phyloP scores from a whole-genome alignment of 73 alveolate species.

The Paramecium octaurelia region DNA sequence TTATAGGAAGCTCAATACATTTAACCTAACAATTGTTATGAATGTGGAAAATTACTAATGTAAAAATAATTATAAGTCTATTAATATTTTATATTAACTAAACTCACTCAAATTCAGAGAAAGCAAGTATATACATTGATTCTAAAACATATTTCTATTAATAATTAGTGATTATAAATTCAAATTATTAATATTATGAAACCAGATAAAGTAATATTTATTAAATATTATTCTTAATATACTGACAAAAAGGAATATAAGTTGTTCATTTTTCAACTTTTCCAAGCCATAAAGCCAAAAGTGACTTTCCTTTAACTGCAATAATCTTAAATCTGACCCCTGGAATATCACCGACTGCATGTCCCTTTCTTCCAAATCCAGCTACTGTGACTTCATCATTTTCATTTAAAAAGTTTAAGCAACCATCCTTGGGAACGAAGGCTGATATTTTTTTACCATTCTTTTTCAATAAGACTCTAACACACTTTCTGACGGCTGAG shows the following conservation, averaged over 20 bases:
- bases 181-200: background rate
- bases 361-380: constrained; percentile 82
- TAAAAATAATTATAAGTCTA: too few relatives aligned
- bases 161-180: background rate
- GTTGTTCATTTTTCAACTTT: constrained; percentile 66
- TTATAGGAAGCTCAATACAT: too few relatives aligned
- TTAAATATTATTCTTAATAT: background rate
- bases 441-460: constrained; percentile 72
- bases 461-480: constrained; percentile 73
- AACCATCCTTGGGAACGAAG: constrained; percentile 78
- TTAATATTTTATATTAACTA: too few relatives aligned
- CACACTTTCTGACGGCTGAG: constrained; percentile 82
- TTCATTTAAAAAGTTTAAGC: constrained; percentile 73
- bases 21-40: background rate
- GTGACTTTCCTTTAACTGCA: constrained; percentile 73
- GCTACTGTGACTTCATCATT: constrained; percentile 76
- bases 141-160: background rate
- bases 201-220: background rate
- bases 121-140: too few relatives aligned
- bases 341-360: constrained; percentile 81
- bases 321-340: constrained; percentile 79
- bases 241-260: background rate
- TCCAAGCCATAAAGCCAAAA: constrained; percentile 71
- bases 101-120: background rate
- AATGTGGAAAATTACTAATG: background rate